A percentile compares a stretch with the other conserved stretches of the same genome.
phyloP scores from a whole-genome alignment of 768 basidiomycete species.

The Lactarius akahatsu region DNA sequence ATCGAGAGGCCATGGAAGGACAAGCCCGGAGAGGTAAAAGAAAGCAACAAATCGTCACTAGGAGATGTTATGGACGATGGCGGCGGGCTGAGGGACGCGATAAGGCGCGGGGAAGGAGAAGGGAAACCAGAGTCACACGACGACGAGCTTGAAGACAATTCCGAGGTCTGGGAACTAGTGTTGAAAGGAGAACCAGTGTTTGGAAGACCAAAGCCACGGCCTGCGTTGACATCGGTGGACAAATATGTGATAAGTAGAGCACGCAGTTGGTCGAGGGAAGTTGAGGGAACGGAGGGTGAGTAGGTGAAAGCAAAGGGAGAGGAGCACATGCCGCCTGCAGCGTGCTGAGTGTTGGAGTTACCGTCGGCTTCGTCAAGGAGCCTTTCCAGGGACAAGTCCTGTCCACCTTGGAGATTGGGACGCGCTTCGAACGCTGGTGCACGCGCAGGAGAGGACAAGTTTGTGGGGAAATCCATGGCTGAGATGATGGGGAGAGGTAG shows the following conservation, averaged over 20 bases:
- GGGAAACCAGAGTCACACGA: constrained; percentile 2
- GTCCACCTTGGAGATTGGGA: neutral
- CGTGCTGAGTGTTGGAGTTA: neutral
- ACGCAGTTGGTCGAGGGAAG: constrained; percentile 1
- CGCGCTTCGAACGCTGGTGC: constrained; percentile 8
- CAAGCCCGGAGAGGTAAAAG: neutral
- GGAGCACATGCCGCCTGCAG: constrained; percentile 18
- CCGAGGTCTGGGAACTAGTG: neutral
- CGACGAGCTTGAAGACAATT: neutral
- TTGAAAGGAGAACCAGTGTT: neutral
- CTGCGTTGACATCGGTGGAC: constrained; percentile 1
- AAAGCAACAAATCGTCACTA: neutral
- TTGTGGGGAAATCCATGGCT: neutral
- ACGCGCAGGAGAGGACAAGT: constrained; percentile 6
- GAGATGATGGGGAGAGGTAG: constrained; percentile 1
- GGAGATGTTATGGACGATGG: constrained; percentile 17
- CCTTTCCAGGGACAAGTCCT: neutral
- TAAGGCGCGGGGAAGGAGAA: neutral
- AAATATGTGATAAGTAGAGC: neutral
- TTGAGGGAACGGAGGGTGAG: constrained; percentile 1
- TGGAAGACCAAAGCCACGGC: neutral
- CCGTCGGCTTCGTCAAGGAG: neutral
- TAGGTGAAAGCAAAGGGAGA: constrained; percentile 8
- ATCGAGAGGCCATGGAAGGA: neutral
- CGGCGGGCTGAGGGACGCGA: neutral